Evolutionary conservation across 805 yeast species (phyloP), one percentile per base, ranked within the genome.

Genomic region (Ogataea saltuana): DNA sequence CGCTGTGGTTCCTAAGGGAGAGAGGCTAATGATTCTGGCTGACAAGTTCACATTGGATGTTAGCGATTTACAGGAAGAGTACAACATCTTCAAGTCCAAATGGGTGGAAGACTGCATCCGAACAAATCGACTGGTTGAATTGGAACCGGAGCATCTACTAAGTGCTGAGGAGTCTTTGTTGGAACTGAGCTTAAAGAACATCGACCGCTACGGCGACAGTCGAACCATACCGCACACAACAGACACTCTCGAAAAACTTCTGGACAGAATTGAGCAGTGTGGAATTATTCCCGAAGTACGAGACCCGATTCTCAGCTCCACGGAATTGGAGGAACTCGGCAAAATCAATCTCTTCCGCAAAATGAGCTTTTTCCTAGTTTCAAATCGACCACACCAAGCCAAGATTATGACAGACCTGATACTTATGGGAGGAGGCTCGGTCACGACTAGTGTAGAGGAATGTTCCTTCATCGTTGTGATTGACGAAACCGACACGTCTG

Each of bases 51-150:
- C 78, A 0, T 48, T 60, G 3, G 71, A 70, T 38, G 72, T 76
- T 3, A 54, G 50, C 2, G 60, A 61, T 1, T 46, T 76, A n/a
- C 51, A 58, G 9, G 60, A 66, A n/a, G 45, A 60, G 13, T 76
- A 72, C 51, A 86, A 83, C 54, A 68, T 91, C 0, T 57, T 88
- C 6, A 71, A 64, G 39, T 88, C 95, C 1, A 59, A 65, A 22
- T 91, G 96, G 96, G 59, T 88, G 5, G 68, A 79, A 33, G 90
- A 86, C 50, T 80, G 93, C 52, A 64, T 86, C 2, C 55, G 60
- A 13, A 58, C 67, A 11, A 54, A 60, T 1, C 39, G 53, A 2
- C 34, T 80, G 2, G 60, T 87, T 0, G 72, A 71, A 2, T 51
- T 85, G 6, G 95, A 86, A 51, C 85, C 87, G 0, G 56, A 60